Conservation (phyloP, 2,329 filamentous ascomycete species). For the Cladosporium sp. region DNA sequence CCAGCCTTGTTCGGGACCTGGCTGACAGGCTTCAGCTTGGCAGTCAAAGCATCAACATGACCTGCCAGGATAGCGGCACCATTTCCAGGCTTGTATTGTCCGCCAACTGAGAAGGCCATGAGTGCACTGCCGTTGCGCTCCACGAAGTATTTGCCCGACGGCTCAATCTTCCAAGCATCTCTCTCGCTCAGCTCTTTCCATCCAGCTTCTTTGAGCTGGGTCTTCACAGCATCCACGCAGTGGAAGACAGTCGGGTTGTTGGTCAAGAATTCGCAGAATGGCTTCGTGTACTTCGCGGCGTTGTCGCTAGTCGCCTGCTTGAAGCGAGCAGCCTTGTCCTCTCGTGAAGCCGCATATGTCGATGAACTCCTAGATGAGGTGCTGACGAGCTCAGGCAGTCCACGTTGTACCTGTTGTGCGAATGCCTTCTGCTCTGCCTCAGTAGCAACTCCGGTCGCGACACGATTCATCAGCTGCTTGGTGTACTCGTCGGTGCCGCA, state of each 20-base stretch:
- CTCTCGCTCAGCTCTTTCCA: constrained; percentile 78
- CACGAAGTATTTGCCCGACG: constrained; percentile 84
- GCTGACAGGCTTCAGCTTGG: constrained; percentile 85
- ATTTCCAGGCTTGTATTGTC: constrained; percentile 75
- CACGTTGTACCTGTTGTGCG: constrained; percentile 16
- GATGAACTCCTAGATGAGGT: neutral
- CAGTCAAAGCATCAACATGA: constrained; percentile 88
- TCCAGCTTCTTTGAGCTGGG: constrained; percentile 66
- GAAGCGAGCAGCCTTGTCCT: constrained; percentile 3
- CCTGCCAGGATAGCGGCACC: constrained; percentile 85
- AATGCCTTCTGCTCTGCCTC: constrained; percentile 18
- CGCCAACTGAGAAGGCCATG: constrained; percentile 80
- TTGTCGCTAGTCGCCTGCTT: constrained; percentile 23
- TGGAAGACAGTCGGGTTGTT: constrained; percentile 94
- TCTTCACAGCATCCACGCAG: constrained; percentile 72
- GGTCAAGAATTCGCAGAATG: constrained; percentile 74
- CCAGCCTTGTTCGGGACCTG: constrained; percentile 79
- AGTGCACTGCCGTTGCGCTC: constrained; percentile 81
- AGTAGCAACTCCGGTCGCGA: constrained; percentile 22
- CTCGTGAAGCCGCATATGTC: neutral
- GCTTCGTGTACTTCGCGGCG: constrained; percentile 27
- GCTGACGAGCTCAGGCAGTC: neutral
- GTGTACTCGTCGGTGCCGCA: constrained; percentile 20
- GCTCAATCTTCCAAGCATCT: constrained; percentile 73
- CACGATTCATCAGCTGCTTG: constrained; percentile 22